phyloP scores from a whole-genome alignment of 2,329 filamentous ascomycete species.

The Dactylella cylindrospora region DNA sequence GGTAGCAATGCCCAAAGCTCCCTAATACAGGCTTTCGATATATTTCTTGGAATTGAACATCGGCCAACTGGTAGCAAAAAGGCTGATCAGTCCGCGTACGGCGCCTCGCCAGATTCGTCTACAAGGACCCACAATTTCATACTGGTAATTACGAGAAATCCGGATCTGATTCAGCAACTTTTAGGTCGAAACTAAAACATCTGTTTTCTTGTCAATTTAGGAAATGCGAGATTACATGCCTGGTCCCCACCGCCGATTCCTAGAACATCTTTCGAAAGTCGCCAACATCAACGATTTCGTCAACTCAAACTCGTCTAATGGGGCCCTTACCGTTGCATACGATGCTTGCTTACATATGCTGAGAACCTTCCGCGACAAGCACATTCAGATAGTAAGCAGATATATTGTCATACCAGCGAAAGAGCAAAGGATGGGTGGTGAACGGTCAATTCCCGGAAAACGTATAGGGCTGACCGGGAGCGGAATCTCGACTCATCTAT shows the following conservation, averaged over 20 bases:
- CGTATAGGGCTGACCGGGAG: too few species aligned
- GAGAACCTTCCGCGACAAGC: conserved; percentile 79
- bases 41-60: conserved; percentile 85
- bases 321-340: conserved; percentile 74
- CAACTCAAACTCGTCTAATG: conserved; percentile 59
- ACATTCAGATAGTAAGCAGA: conserved; percentile 92
- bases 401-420: conserved; percentile 89
- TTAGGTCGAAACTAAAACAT: not conserved
- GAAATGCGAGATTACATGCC: conserved; percentile 98
- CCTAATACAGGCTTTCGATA: conserved; percentile 94
- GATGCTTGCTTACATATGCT: conserved; percentile 86
- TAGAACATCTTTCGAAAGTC: conserved; percentile 74
- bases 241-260: conserved; percentile 82
- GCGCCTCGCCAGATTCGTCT: conserved; percentile 49
- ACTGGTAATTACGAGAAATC: conserved; percentile 60
- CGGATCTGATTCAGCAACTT: too few species aligned
- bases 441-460: not conserved
- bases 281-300: conserved; percentile 84
- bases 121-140: conserved; percentile 81
- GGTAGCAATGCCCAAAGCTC: conserved; percentile 94
- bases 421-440: conserved; percentile 49
- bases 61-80: conserved; percentile 77
- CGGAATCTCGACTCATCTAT: too few species aligned
- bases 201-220: conserved; percentile 45
- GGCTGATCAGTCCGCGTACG: conserved; percentile 39